phyloP scores from a whole-genome alignment of 179 eudicot species.

The Silene vulgaris region DNA sequence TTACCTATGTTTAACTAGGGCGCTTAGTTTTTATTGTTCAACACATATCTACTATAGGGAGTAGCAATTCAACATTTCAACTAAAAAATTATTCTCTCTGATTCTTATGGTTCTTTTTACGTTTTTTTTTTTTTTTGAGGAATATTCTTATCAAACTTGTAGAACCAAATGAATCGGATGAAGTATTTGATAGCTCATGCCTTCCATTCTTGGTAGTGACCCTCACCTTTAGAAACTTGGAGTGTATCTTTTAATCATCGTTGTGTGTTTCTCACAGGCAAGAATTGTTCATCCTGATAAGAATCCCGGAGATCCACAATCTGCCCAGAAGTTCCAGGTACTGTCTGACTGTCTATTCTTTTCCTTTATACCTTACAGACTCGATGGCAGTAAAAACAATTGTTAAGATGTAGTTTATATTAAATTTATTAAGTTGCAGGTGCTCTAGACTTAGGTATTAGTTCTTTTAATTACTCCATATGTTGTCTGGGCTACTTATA shows the following conservation, averaged over 20 bases:
- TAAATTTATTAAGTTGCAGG: neutral
- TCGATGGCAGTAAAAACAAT: neutral
- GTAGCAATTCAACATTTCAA: too few relatives aligned
- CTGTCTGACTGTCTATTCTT: conserved; percentile 10
- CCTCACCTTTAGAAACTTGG: neutral
- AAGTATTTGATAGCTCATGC: neutral
- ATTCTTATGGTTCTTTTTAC: too few relatives aligned
- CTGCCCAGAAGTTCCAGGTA: conserved; percentile 88
- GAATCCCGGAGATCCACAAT: conserved; percentile 79
- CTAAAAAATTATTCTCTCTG: too few relatives aligned
- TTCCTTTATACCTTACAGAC: neutral
- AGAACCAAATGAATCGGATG: too few relatives aligned
- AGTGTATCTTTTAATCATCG: neutral
- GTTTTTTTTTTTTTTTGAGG: too few relatives aligned
- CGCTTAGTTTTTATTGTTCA: neutral
- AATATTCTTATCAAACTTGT: too few relatives aligned
- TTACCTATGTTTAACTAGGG: neutral
- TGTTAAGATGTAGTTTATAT: neutral
- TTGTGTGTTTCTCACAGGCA: conserved; percentile 49
- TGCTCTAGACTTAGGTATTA: neutral
- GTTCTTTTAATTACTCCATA: neutral
- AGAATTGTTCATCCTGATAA: conserved; percentile 91
- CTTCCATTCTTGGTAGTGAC: neutral
- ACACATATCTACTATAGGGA: too few relatives aligned
- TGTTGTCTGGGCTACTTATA: neutral